These are phyloP conservation scores for Nitzschia sp. DNA, from an alignment of 108 stramenopile genomes.

Conservation along the genomic window DNA sequence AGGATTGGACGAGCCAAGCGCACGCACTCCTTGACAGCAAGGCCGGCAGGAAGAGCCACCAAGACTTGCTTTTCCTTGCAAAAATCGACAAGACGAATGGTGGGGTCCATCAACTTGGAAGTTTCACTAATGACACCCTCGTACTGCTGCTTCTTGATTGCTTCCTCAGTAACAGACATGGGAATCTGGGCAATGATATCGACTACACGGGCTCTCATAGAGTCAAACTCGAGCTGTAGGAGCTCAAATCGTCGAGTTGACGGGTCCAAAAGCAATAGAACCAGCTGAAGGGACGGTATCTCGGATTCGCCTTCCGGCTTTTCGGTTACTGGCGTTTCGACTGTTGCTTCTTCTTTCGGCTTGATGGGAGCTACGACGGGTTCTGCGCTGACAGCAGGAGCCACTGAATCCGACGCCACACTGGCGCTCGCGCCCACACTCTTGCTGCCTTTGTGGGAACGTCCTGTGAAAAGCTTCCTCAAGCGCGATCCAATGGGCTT, in stretches of 20 bases:
- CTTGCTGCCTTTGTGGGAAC: background rate
- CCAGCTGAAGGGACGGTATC: conserved; percentile 51
- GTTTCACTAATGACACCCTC: conserved; percentile 42
- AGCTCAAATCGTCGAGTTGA: conserved; percentile 77
- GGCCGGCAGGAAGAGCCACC: conserved; percentile 66
- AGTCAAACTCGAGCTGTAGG: conserved; percentile 87
- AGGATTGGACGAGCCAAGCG: conserved; percentile 74
- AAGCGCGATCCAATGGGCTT: background rate
- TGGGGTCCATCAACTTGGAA: background rate
- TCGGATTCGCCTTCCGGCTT: background rate
- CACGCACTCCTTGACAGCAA: conserved; percentile 46
- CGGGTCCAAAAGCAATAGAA: conserved; percentile 83
- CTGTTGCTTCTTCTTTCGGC: background rate
- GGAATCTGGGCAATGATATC: conserved; percentile 77
- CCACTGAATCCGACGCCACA: background rate
- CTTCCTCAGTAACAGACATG: conserved; percentile 62
- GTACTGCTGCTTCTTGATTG: conserved; percentile 55
- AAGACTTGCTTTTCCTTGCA: conserved; percentile 63
- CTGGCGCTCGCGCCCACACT: background rate
- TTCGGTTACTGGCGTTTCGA: background rate
- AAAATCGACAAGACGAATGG: conserved; percentile 45
- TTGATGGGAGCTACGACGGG: background rate
- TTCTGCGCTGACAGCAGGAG: background rate
- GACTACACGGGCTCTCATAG: conserved; percentile 54
- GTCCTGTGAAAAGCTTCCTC: conserved; percentile 13